Evolutionary conservation across 2,329 filamentous ascomycete genomes (phyloP), one percentile per base, ranked within the genome.

Genomic region (Cladorrhinum sp.): DNA sequence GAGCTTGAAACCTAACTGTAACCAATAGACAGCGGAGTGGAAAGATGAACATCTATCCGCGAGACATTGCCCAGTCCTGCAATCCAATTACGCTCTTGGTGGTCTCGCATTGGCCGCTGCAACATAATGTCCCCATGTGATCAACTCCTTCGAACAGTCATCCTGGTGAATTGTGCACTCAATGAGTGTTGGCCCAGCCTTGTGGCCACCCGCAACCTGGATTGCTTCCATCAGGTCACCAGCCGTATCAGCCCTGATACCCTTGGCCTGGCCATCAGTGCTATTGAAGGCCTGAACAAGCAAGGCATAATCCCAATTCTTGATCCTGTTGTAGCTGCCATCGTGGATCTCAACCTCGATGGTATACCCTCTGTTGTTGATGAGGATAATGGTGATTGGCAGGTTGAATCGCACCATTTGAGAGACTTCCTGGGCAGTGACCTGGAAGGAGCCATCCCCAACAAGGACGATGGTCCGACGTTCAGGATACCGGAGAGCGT

Each of bases 301-400:
- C 58, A 67, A 36, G 14, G 67, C 70, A 57, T 72, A 72, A 55
- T 71, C 64, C 70, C 70, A 72, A 61, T 71, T 71, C 65, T 71
- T 69, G 63, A 72, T 71, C 59, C 69, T 67, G 67, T 71, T 72
- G 65, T 72, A 72, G 33, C 59, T 56, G 1, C 69, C 70, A 53
- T 71, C 74, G 60, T 76, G 74, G 55, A 76, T 76, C 63, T 73
- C 70, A 9, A 74, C 67, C 63, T 76, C 74, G 62, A 75, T 74
- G 6, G 74, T 75, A 62, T 76, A 76, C 3, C 74, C 73, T 39
- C 71, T 66, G 62, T 76, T 76, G 67, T 74, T 74, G 58, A 74
- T 66, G 23, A 75, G 63, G 20, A 75, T 62, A 26, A 75, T 73
- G 39, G 68, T 70, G 51, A 71, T 68, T 30, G 71, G 63, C 21